Evolutionary conservation across 2,329 filamentous ascomycete species (phyloP).

Genomic region (Metarhizium album): DNA sequence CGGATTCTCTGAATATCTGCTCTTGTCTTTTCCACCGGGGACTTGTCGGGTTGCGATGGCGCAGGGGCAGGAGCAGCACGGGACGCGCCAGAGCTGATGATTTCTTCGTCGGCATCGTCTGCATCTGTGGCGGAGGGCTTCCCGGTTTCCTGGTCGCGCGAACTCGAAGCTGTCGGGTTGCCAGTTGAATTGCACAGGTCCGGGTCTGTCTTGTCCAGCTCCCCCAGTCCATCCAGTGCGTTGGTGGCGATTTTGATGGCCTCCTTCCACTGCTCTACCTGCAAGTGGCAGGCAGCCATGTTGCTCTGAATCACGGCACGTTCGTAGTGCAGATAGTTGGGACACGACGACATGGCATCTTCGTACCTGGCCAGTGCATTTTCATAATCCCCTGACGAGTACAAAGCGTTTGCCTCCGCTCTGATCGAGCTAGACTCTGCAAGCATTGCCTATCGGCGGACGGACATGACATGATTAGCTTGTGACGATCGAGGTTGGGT

Average conservation of each 20-base stretch:
- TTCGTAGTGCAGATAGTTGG: conserved; percentile 79
- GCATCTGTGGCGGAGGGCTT: conserved; percentile 22
- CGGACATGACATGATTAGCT: not conserved
- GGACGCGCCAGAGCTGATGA: conserved; percentile 47
- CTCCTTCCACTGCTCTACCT: conserved; percentile 75
- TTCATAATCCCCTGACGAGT: conserved; percentile 58
- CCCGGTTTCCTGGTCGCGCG: not conserved
- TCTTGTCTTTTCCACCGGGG: conserved; percentile 13
- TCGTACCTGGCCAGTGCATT: conserved; percentile 77
- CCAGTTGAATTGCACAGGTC: conserved; percentile 10
- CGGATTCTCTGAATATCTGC: conserved; percentile 67
- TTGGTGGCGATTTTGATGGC: conserved; percentile 63
- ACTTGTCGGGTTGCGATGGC: conserved; percentile 8
- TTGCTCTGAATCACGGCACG: conserved; percentile 81
- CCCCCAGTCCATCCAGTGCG: conserved; percentile 62
- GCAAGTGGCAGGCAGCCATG: conserved; percentile 79
- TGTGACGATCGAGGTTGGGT: not conserved
- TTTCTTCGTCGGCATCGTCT: conserved; percentile 43
- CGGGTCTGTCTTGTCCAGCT: conserved; percentile 33
- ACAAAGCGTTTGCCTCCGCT: conserved; percentile 67
- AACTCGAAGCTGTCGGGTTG: conserved; percentile 29
- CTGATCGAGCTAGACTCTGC: conserved; percentile 64
- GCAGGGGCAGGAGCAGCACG: conserved; percentile 36
- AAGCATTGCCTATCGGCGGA: conserved; percentile 50
- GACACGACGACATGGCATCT: conserved; percentile 65